Conservation (phyloP, 2,329 filamentous ascomycete species). For the Cladophialophora bantiana region DNA sequence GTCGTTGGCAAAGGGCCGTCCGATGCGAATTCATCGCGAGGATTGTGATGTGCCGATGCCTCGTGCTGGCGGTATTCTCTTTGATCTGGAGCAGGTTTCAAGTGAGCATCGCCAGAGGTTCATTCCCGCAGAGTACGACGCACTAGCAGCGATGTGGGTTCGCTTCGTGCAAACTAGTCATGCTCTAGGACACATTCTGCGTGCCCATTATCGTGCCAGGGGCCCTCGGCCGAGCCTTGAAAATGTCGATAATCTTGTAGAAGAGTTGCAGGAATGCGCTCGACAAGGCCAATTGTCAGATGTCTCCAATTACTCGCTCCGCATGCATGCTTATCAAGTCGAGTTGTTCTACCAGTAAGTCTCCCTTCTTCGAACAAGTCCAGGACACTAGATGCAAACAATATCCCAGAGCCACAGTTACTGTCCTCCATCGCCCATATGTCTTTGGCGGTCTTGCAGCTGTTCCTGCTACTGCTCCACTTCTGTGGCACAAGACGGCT, state of each 20-base stretch:
- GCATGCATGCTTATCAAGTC: constrained; percentile 4
- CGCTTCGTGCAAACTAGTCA: not conserved
- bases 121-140: not conserved
- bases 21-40: constrained; percentile 15
- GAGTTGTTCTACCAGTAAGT: constrained; percentile 10
- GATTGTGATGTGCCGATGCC: constrained; percentile 14
- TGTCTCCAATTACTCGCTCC: not conserved
- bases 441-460: not conserved
- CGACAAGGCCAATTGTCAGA: not conserved
- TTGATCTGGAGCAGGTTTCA: not conserved
- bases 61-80: not conserved
- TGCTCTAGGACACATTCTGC: not conserved
- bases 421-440: not conserved
- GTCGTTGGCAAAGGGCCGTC: constrained; percentile 1
- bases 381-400: not conserved
- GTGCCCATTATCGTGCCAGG: not conserved
- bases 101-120: not conserved
- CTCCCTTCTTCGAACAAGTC: not conserved
- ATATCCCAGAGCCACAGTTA: not conserved
- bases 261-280: not conserved
- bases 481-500: not conserved
- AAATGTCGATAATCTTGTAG: not conserved
- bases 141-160: not conserved
- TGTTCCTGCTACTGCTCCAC: not conserved
- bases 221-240: not conserved